phyloP scores from a whole-genome alignment of 805 yeast species.

The Priceomyces castillae region DNA sequence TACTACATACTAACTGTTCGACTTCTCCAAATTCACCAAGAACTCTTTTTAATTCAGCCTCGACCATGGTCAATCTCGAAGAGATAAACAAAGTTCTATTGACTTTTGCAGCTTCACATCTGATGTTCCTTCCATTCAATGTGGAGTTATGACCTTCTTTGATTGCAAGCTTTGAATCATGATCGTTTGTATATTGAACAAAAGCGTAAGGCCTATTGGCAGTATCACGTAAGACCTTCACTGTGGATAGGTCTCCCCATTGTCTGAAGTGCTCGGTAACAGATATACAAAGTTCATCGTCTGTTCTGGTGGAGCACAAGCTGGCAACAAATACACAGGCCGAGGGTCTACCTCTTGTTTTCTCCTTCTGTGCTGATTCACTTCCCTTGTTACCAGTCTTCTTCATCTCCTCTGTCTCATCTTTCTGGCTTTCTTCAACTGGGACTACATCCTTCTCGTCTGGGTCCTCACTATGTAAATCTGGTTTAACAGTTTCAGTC shows the following conservation, averaged over 20 bases:
- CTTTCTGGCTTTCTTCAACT: background rate
- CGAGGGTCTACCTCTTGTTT: conserved; percentile 63
- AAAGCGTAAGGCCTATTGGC: conserved; percentile 86
- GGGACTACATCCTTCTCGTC: background rate
- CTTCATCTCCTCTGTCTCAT: conserved; percentile 4
- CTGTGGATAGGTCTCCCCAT: conserved; percentile 70
- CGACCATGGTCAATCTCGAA: conserved; percentile 21
- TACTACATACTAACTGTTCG: conserved; percentile 56
- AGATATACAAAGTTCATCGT: conserved; percentile 67
- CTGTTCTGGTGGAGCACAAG: conserved; percentile 60
- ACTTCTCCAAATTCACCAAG: conserved; percentile 67
- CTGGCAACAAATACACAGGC: conserved; percentile 89
- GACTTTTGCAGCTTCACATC: conserved; percentile 90
- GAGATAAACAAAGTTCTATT: conserved; percentile 77
- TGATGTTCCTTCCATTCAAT: conserved; percentile 69
- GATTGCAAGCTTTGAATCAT: conserved; percentile 68
- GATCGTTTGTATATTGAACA: conserved; percentile 76
- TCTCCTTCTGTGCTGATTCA: background rate
- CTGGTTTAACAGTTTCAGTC: background rate
- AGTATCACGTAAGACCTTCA: conserved; percentile 80
- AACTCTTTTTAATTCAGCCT: conserved; percentile 33
- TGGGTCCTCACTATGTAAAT: background rate
- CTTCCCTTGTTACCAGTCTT: background rate
- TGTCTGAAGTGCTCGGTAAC: conserved; percentile 65
- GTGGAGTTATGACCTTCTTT: conserved; percentile 63